Base-by-base conservation (phyloP, 2,329 filamentous ascomycete genomes). In the Atkinsonella hypoxylon region DNA sequence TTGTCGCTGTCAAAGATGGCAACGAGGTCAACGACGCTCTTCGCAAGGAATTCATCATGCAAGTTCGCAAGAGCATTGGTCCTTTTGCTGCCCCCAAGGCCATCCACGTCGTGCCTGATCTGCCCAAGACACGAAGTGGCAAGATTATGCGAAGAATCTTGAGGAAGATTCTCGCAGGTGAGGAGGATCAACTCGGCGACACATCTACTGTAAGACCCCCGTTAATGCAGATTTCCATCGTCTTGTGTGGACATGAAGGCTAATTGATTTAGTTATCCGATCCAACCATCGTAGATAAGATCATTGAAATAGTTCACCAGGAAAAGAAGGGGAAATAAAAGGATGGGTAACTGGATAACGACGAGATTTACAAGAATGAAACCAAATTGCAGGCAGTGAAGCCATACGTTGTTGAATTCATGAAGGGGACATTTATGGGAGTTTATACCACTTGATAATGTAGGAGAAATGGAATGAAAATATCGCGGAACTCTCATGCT, bases 91-190 rank as follows among this genome's bases (percentile, higher is more conserved):
- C 93, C 32, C 93, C 93, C 56, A 98, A 97, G 77, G 86, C 85
- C 18, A 84, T 98, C 56, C 93, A 83, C 66, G 81, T 95, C 50
- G 87, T 98, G 43, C 85, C 89, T 3, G 93, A 98, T 66, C 79
- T 98, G 57, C 93, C 93, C 62, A 97, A 98, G 82, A 98, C 93
- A 38, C 80, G 93, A 60, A 95, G 87, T 59, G 93, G 93, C 58
- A 98, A 98, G 85, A 98, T 98, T 64, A 98, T 98, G 93, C 81
- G 93, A 56, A 83, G 93, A 57, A 95, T 98, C 64, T 71, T 98
- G 74, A 81, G 93, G 62, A 98, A 98, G 87, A 95, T 98, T 63
- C 71, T 98, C 59, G 90, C 90, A 15, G 91, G 91, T 36, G 93
- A 98, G 75, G 91, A 96, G 71, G 93, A 98, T 67, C 90, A 95